Base-by-base conservation (phyloP, 257 asterid genomes). In the Verbascum thapsus region DNA sequence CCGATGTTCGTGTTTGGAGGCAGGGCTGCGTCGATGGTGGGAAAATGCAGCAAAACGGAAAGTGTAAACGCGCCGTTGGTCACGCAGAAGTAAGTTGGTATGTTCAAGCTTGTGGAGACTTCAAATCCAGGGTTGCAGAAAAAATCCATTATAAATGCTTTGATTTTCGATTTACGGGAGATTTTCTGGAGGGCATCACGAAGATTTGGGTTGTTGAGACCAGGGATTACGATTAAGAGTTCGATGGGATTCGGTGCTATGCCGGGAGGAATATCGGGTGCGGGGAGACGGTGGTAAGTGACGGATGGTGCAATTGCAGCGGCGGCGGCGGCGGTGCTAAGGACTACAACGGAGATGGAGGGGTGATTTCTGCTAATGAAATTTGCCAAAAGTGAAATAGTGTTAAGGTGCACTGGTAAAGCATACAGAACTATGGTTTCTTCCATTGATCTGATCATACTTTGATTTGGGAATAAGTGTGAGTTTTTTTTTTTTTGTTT, bases 331-430 rank as follows among this genome's bases (percentile, higher is more conserved):
- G 70, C 70, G 53, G 61, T 8, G 79, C 74, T 38, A 48, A 79
- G 49, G 22, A 74, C 34, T 0, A 22, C 52, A 67, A 74, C 19
- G 55, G 79, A 19, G 65, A 52, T 23, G 56, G 72, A 34, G 19
- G 81, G 81, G 53, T 73, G 74, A 69, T 77, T 76, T 4, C 66
- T 61, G 72, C 44, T n/a, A 45, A 77, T 69, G 83, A 77, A 56
- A 6, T 67, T 58, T 10, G 76, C 72, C 0, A 77, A 58, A 12
- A 34, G 18, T 7, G 40, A n/a, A 66, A 57, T 60, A 47, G 78
- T 9, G 30, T 64, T 71, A 8, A 78, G 52, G 66, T 78, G 81
- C 60, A 61, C 76, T 1, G 57, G 16, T 10, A 72, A 11, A 6
- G 80, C 5, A n/a, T 74, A 72, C 0, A 78, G 73, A 11, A 74